Evolutionary conservation across 352 stramenopile genomes (phyloP).

Genomic region (Globisporangium nunn): DNA sequence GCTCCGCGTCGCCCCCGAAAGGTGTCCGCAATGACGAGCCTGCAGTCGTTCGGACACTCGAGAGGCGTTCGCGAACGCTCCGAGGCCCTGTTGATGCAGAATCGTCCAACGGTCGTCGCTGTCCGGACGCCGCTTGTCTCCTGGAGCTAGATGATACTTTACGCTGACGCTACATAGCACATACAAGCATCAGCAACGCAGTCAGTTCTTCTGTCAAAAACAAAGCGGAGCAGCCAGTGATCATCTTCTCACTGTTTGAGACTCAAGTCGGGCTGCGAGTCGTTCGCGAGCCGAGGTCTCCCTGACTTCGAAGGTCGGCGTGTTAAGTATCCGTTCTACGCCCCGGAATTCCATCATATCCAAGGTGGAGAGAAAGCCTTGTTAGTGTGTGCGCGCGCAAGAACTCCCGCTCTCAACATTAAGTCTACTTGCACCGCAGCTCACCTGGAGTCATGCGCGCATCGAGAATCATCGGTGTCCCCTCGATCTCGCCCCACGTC

Average conservation of each 20-base stretch:
- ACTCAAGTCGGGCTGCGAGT: constrained; percentile 51
- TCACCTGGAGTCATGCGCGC: constrained; percentile 32
- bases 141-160: constrained; percentile 11
- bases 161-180: constrained; percentile 15
- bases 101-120: neutral
- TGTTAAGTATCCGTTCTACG: constrained; percentile 29
- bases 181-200: neutral
- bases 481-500: constrained; percentile 84
- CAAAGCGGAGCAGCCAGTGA: neutral
- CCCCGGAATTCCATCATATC: neutral
- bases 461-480: constrained; percentile 57
- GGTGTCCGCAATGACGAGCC: constrained; percentile 23
- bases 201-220: neutral
- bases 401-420: neutral
- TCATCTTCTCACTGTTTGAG: constrained; percentile 27
- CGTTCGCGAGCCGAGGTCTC: constrained; percentile 58
- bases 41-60: constrained; percentile 34
- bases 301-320: constrained; percentile 57
- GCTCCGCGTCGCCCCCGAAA: constrained; percentile 52
- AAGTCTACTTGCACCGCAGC: neutral
- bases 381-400: neutral
- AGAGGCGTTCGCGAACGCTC: constrained; percentile 46
- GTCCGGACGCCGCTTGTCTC: neutral
- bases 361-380: neutral
- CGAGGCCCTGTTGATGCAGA: constrained; percentile 8